Evolutionary conservation across 2,329 filamentous ascomycete species (phyloP).

Genomic region (Paradendryphiella salina): DNA sequence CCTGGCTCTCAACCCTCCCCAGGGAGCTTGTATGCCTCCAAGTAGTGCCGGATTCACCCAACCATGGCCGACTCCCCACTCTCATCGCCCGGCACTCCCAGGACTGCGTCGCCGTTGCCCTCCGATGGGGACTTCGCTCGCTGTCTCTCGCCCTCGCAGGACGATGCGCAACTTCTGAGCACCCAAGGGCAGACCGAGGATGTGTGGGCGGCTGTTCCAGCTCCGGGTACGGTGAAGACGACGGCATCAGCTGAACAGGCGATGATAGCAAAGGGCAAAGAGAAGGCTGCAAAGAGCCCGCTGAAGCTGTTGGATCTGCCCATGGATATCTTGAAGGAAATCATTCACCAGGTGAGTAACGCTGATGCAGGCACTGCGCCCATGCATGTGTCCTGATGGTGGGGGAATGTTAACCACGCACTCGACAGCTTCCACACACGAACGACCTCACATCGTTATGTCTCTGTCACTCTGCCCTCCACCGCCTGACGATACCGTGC

Average conservation of each 20-base stretch:
- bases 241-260: slow-evolving; percentile 31
- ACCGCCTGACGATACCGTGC: slow-evolving; percentile 72
- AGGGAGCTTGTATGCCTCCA: slow-evolving; percentile 37
- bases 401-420: slow-evolving; percentile 19
- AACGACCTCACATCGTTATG: slow-evolving; percentile 81
- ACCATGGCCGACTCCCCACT: slow-evolving; percentile 43
- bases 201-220: slow-evolving; percentile 16
- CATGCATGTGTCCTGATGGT: neutral
- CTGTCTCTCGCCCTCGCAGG: slow-evolving; percentile 25
- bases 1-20: slow-evolving; percentile 20
- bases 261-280: slow-evolving; percentile 56
- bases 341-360: slow-evolving; percentile 71
- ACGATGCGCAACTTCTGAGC: slow-evolving; percentile 27
- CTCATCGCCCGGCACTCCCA: slow-evolving; percentile 33
- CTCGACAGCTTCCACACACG: slow-evolving; percentile 70
- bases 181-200: slow-evolving; percentile 17
- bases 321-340: slow-evolving; percentile 75
- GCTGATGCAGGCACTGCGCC: neutral
- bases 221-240: slow-evolving; percentile 9
- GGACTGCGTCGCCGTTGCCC: slow-evolving; percentile 35
- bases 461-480: slow-evolving; percentile 75
- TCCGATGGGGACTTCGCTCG: slow-evolving; percentile 29
- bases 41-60: slow-evolving; percentile 29
- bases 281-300: slow-evolving; percentile 56
- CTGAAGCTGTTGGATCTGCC: slow-evolving; percentile 74